Evolutionary conservation across 192 early-diverging fungal genomes (phyloP), one percentile per base, ranked within the genome.

Genomic region (Backusella circina): DNA sequence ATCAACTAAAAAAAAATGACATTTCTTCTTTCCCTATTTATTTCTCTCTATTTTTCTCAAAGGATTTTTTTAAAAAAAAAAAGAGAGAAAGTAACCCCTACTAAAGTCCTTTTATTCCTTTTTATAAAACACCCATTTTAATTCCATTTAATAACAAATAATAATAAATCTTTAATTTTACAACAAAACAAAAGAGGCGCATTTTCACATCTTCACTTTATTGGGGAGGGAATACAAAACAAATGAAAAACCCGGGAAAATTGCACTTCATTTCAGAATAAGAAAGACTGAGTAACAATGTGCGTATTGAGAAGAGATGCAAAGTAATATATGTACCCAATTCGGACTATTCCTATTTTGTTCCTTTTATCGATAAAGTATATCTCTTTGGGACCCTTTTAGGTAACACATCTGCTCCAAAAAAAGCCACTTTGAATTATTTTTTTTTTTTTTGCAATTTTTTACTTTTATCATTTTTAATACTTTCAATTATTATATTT

Each of bases 1-100:
- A 67, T 79, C 51, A 64, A 65, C 61, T 78, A 78, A 78, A 30
- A n/a, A n/a, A n/a, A n/a, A n/a, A n/a, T n/a, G n/a, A n/a, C n/a
- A n/a, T n/a, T 9, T 61, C 26, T 54, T 30, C 61, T 23, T 9
- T 23, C 7, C 3, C 26, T 8, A 28, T 57, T 51, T 18, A 6
- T 2, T 28, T 37, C 3, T 28, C n/a, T 30, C 1, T 7, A 10
- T 38, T 26, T 15, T 44, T 38, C 15, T 57, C 21, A 47, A 47
- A 47, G 44, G 44, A 13, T 18, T 47, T 41, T 47, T 47, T 47
- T 18, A 47, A 47, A 16, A 47, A 5, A 47, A 18, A n/a, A 47
- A 16, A 5, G 3, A 4, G 6, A 47, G 18, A 18, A 47, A 41
- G 16, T 15, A 41, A 41, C 10, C 39, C 13, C 33, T 35, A 3